These are phyloP conservation scores for Colletotrichum sp. DNA, from an alignment of 2,329 filamentous ascomycete genomes.

Conservation along the genomic window DNA sequence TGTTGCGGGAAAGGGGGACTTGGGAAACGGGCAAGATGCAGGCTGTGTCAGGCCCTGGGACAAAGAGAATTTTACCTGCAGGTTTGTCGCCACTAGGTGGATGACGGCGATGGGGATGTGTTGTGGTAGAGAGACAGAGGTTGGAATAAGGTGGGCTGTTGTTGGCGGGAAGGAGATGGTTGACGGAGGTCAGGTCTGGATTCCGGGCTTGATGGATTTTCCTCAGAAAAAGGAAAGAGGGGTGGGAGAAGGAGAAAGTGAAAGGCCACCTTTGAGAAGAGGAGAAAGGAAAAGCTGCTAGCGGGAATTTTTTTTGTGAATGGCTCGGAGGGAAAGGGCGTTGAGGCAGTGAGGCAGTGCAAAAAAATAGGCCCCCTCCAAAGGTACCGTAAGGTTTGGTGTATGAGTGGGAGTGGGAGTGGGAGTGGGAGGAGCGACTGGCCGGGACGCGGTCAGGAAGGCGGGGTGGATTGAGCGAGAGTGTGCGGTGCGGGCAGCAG, in stretches of 20 bases:
- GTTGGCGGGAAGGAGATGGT: neutral
- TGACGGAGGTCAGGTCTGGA: conserved; percentile 11
- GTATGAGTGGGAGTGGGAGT: conserved; percentile 17
- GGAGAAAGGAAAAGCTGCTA: conserved; percentile 18
- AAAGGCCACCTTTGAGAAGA: conserved; percentile 17
- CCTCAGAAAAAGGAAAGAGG: conserved; percentile 15
- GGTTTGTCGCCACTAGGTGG: neutral
- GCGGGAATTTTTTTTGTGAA: conserved; percentile 16
- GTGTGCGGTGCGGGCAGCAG: neutral
- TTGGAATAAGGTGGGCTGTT: conserved; percentile 18
- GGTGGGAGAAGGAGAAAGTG: conserved; percentile 3
- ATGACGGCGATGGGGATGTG: neutral
- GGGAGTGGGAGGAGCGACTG: conserved; percentile 21
- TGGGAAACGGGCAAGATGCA: neutral
- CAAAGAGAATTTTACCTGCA: conserved; percentile 5
- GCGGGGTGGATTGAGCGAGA: conserved; percentile 11
- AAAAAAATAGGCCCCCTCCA: conserved; percentile 12
- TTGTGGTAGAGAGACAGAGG: neutral
- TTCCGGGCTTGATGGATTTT: conserved; percentile 9
- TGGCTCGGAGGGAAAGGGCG: conserved; percentile 13
- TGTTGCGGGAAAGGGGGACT: neutral
- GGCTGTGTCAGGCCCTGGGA: conserved; percentile 1
- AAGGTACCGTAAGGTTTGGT: conserved; percentile 20
- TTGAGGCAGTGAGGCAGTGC: conserved; percentile 23
- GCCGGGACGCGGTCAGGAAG: conserved; percentile 7